A percentile compares a stretch with the other conserved stretches of the same genome.
Conservation (phyloP, 179 eudicot genomes). For the Spinacia oleracea region DNA sequence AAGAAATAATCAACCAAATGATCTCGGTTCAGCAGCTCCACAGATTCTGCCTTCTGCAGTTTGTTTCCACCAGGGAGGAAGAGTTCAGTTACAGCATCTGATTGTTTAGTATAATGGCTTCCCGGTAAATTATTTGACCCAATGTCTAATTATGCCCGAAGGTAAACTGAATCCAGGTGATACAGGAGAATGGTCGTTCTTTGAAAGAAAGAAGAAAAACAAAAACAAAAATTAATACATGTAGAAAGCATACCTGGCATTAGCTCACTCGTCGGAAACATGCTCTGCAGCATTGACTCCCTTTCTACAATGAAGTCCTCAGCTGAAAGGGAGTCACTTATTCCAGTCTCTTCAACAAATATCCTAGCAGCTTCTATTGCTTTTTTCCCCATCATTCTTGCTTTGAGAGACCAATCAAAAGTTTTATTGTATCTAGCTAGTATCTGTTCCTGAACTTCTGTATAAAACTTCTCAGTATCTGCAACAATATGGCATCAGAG, state of each 20-base stretch:
- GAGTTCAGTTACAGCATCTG: background rate
- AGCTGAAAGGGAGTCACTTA: slow-evolving; percentile 74
- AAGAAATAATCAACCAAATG: background rate
- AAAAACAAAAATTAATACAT: background rate
- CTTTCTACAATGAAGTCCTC: slow-evolving; percentile 88
- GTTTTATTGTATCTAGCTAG: slow-evolving; percentile 85
- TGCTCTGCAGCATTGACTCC: slow-evolving; percentile 66
- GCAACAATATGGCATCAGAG: slow-evolving; percentile 26
- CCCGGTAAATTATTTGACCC: background rate
- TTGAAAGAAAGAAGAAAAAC: background rate
- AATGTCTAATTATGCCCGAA: background rate
- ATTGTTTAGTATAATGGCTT: background rate
- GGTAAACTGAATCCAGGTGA: background rate
- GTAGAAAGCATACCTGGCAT: slow-evolving; percentile 72
- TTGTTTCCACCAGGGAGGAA: background rate
- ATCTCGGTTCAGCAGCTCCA: background rate
- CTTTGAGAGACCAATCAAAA: slow-evolving; percentile 95
- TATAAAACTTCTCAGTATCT: slow-evolving; percentile 94
- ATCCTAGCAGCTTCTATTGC: slow-evolving; percentile 91
- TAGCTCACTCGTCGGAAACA: slow-evolving; percentile 86
- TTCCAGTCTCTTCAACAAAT: slow-evolving; percentile 89
- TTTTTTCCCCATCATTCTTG: slow-evolving; percentile 97
- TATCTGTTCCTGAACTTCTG: slow-evolving; percentile 83
- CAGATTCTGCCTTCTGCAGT: background rate
- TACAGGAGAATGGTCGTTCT: background rate